Evolutionary conservation across 768 basidiomycete genomes (phyloP).

Genomic region (Suillus fuscotomentosus): DNA sequence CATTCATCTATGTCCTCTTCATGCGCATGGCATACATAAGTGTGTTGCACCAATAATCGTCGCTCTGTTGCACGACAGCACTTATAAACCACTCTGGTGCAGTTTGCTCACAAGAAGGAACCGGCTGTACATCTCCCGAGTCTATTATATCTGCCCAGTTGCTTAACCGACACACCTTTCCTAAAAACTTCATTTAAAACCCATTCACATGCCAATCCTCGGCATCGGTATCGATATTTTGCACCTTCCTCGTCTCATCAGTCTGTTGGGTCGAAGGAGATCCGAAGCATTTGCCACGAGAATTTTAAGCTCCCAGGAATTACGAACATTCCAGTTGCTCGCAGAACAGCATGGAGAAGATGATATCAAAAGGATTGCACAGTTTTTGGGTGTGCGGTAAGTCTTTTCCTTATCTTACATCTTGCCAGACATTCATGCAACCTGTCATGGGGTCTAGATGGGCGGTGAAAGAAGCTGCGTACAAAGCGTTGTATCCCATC

Average conservation of each 20-base stretch:
- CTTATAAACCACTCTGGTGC: background rate
- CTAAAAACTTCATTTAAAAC: background rate
- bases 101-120: background rate
- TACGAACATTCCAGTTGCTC: conserved; percentile 31
- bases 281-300: conserved; percentile 50
- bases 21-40: background rate
- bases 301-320: conserved; percentile 56
- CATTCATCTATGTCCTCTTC: background rate
- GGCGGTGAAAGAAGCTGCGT: conserved; percentile 83
- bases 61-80: background rate
- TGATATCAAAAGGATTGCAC: conserved; percentile 22
- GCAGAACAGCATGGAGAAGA: conserved; percentile 9
- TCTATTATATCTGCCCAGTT: background rate
- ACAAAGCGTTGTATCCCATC: conserved; percentile 78
- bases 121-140: too few relatives aligned
- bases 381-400: conserved; percentile 75
- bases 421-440: background rate
- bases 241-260: conserved; percentile 61
- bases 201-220: conserved; percentile 51
- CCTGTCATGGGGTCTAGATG: conserved; percentile 45
- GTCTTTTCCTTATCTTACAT: conserved; percentile 14
- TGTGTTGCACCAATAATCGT: background rate
- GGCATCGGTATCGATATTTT: conserved; percentile 80
- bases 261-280: conserved; percentile 50
- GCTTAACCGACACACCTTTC: background rate